Conservation (phyloP, 2,329 filamentous ascomycete species). For the Grosmannia huntii region DNA sequence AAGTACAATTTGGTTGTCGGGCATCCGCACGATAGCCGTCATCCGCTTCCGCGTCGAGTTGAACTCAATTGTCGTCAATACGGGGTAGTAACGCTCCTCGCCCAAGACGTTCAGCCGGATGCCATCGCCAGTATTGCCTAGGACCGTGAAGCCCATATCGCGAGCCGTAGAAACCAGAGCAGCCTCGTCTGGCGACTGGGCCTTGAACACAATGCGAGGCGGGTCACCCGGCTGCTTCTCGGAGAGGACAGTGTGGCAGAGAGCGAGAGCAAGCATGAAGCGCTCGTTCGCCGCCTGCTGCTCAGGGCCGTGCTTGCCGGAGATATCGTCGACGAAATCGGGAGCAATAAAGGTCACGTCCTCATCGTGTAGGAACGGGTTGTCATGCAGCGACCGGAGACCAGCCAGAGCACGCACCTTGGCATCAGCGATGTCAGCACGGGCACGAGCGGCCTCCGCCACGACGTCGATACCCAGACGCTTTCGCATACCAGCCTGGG, state of each 20-base stretch:
- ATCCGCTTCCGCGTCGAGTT: conserved; percentile 95
- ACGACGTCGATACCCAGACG: conserved; percentile 79
- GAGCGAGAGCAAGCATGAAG: conserved; percentile 87
- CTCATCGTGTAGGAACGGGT: conserved; percentile 82
- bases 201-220: conserved; percentile 87
- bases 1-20: conserved; percentile 73
- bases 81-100: conserved; percentile 68
- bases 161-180: conserved; percentile 87
- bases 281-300: conserved; percentile 69
- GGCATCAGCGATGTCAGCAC: conserved; percentile 65
- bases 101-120: conserved; percentile 81
- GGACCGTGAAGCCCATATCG: conserved; percentile 88
- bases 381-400: conserved; percentile 68
- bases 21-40: conserved; percentile 95
- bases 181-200: conserved; percentile 92
- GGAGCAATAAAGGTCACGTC: conserved; percentile 86
- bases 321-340: conserved; percentile 73
- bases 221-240: conserved; percentile 83
- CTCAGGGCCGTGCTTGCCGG: conserved; percentile 60
- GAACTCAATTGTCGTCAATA: conserved; percentile 93
- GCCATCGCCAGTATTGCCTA: conserved; percentile 66
- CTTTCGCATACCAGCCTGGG: conserved; percentile 91
- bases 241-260: conserved; percentile 95
- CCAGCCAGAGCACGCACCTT: conserved; percentile 59
- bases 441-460: conserved; percentile 59